A percentile compares a stretch with the other conserved stretches of the same genome.
phyloP scores from a whole-genome alignment of 1,284 basidiomycete species.

The Phylloboletellus chloephorus region DNA sequence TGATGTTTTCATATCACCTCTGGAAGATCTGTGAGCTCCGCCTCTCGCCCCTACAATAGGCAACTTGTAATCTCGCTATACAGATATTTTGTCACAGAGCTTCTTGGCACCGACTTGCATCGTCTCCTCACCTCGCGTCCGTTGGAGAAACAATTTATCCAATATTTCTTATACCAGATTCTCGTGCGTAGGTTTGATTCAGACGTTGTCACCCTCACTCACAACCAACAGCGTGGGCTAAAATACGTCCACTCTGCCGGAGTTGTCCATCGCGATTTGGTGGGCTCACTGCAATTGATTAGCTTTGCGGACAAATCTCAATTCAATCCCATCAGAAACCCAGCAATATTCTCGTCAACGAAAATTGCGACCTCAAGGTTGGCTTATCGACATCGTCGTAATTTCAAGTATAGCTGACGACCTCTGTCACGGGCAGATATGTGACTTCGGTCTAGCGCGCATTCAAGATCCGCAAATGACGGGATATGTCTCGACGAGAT shows the following conservation, averaged over 20 bases:
- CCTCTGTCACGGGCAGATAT: constrained; percentile 58
- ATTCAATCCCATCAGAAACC: constrained; percentile 66
- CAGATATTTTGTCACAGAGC: constrained; percentile 99
- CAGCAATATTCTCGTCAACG: constrained; percentile 99
- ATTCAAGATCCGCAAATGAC: constrained; percentile 99
- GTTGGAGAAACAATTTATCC: constrained; percentile 99
- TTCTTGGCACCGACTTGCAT: constrained; percentile 96
- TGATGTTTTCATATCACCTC: constrained; percentile 98
- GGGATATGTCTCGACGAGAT: constrained; percentile 97
- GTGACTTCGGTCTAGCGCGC: constrained; percentile 96
- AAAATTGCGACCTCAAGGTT: constrained; percentile 96
- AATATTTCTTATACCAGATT: constrained; percentile 99
- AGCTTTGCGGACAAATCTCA: background rate
- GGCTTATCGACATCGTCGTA: constrained; percentile 16
- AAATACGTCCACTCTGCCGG: constrained; percentile 99
- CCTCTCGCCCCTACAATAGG: background rate
- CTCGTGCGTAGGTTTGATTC: constrained; percentile 51
- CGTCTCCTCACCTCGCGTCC: constrained; percentile 94
- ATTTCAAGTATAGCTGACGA: constrained; percentile 12
- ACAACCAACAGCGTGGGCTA: constrained; percentile 70
- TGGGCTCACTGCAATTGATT: constrained; percentile 34
- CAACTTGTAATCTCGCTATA: constrained; percentile 1
- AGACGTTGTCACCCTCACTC: constrained; percentile 6
- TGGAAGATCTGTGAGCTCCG: constrained; percentile 84
- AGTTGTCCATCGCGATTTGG: constrained; percentile 95